phyloP scores from a whole-genome alignment of 176 grass and related monocot genomes.

The Tillandsia fasciculata region DNA sequence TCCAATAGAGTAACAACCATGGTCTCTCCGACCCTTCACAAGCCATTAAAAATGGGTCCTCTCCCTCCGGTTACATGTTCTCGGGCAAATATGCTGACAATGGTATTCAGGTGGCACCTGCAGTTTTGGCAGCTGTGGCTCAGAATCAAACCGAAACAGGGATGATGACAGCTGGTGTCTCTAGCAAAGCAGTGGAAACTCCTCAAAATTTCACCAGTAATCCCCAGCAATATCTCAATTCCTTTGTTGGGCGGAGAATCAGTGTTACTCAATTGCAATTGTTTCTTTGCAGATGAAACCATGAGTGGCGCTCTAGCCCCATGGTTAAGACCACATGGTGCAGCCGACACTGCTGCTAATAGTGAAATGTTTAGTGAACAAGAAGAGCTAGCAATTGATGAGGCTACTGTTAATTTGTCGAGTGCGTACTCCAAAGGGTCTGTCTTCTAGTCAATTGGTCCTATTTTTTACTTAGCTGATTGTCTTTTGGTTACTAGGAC shows the following conservation, averaged over 20 bases:
- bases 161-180: not conserved
- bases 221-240: not conserved
- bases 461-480: not conserved
- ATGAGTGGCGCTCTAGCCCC: slow-evolving; percentile 19
- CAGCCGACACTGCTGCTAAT: slow-evolving; percentile 15
- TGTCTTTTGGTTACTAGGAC: not conserved
- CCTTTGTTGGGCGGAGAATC: slow-evolving; percentile 2
- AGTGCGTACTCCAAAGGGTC: slow-evolving; percentile 60
- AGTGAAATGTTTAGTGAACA: slow-evolving; percentile 20
- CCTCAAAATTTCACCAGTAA: slow-evolving; percentile 15
- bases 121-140: slow-evolving; percentile 16
- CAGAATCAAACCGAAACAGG: slow-evolving; percentile 21
- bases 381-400: slow-evolving; percentile 12
- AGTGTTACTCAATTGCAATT: not conserved
- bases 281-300: slow-evolving; percentile 19
- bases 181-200: slow-evolving; percentile 17
- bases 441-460: not conserved
- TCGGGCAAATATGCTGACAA: not conserved
- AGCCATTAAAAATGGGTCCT: slow-evolving; percentile 1
- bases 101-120: slow-evolving; percentile 7
- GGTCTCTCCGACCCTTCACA: not conserved
- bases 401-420: slow-evolving; percentile 32
- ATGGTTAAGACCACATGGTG: slow-evolving; percentile 42
- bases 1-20: slow-evolving; percentile 10
- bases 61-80: slow-evolving; percentile 12